These are phyloP conservation scores for Fusarium compactum DNA, from an alignment of 2,329 filamentous ascomycete genomes.

Conservation along the genomic window DNA sequence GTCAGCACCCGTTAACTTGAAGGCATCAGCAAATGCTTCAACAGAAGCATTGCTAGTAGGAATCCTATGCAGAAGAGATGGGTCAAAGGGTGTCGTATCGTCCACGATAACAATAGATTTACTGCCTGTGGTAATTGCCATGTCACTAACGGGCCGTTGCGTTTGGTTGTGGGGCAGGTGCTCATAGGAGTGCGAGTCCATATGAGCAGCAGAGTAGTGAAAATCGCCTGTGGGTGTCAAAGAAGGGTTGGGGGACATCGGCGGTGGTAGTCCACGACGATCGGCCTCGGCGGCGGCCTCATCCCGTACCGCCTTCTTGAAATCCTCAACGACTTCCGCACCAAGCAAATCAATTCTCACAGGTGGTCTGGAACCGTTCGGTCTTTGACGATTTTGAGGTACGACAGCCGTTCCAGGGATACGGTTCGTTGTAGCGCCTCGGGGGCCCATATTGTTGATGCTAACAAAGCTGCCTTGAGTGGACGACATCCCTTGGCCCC, in stretches of 20 bases:
- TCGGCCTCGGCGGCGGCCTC: slow-evolving; percentile 61
- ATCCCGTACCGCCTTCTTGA: slow-evolving; percentile 79
- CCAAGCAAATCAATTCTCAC: slow-evolving; percentile 84
- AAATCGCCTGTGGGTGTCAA: slow-evolving; percentile 48
- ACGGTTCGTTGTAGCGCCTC: slow-evolving; percentile 67
- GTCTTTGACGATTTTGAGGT: slow-evolving; percentile 63
- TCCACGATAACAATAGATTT: slow-evolving; percentile 92
- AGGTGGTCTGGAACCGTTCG: slow-evolving; percentile 61
- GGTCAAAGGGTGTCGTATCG: slow-evolving; percentile 65
- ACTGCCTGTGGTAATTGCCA: slow-evolving; percentile 80
- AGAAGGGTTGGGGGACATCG: slow-evolving; percentile 43
- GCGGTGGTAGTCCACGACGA: slow-evolving; percentile 37
- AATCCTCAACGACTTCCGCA: slow-evolving; percentile 82
- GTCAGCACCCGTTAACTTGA: slow-evolving; percentile 62
- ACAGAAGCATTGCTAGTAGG: slow-evolving; percentile 60
- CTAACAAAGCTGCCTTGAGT: slow-evolving; percentile 62
- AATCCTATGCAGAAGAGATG: slow-evolving; percentile 63
- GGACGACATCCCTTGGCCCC: slow-evolving; percentile 58
- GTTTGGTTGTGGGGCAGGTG: slow-evolving; percentile 49
- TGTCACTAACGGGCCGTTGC: slow-evolving; percentile 63
- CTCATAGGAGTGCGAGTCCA: slow-evolving; percentile 57
- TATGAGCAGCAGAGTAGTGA: slow-evolving; percentile 59
- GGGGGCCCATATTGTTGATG: slow-evolving; percentile 62
- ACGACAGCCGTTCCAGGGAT: slow-evolving; percentile 71
- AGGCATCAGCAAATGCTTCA: slow-evolving; percentile 66